phyloP scores from a whole-genome alignment of 2,329 filamentous ascomycete species.

The Ophiostoma montium region DNA sequence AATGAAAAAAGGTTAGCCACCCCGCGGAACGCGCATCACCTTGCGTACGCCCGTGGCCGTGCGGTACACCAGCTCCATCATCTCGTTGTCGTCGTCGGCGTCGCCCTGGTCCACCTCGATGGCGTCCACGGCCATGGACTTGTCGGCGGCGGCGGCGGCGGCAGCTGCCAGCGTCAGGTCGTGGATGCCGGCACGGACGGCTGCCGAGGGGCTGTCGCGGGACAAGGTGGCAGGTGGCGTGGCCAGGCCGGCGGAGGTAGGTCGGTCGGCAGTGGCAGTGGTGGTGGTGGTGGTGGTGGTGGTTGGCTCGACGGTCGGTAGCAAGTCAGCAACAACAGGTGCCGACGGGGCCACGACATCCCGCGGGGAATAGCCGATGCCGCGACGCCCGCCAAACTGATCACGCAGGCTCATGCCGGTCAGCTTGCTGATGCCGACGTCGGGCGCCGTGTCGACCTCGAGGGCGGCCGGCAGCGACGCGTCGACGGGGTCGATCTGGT shows the following conservation, averaged over 20 bases:
- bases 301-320: no score
- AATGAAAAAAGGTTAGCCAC: not conserved
- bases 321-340: no score
- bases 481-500: not conserved
- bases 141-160: not conserved
- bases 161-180: slow-evolving; percentile 1
- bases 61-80: slow-evolving; percentile 11
- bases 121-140: not conserved
- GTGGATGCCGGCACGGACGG: slow-evolving; percentile 1
- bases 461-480: not conserved
- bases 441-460: slow-evolving; percentile 4
- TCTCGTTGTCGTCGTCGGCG: not conserved
- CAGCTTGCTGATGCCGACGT: not conserved
- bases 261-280: not conserved
- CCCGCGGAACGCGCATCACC: not conserved
- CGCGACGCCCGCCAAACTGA: not conserved
- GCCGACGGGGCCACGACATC: not conserved
- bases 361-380: not conserved
- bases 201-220: slow-evolving; percentile 1
- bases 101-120: slow-evolving; percentile 1
- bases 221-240: no score
- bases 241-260: not conserved
- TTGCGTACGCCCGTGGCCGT: slow-evolving; percentile 10
- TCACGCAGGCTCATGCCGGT: not conserved
- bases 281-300: not conserved